Evolutionary conservation across 768 basidiomycete genomes (phyloP), one percentile per base, ranked within the genome.

Genomic region (Lactarius deliciosus): DNA sequence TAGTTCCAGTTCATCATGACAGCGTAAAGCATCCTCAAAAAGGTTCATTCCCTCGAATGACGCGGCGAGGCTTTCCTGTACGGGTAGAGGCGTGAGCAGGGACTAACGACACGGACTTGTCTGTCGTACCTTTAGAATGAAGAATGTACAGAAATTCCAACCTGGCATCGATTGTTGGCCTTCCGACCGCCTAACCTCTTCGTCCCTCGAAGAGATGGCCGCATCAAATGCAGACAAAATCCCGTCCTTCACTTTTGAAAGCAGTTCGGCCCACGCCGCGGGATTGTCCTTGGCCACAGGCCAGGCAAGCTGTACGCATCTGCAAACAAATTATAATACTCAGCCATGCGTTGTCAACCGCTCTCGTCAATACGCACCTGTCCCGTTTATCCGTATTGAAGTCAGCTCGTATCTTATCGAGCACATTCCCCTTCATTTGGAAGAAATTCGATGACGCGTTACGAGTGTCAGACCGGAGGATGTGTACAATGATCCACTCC

Each of bases 91-190:
- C 22, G 41, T 57, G 58, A 28, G 4, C 40, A 5, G 28, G 5
- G 3, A 61, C 43, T 20, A 57, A 25, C 20, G 36, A 61, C 57
- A 16, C 63, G 60, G n/a, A 30, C 25, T 10, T 13, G 30, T 30
- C 13, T 28, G n/a, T 60, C 81, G 64, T 63, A 94, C 96, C 87
- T 98, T 99, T 43, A 96, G 81, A 60, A 95, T 86, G 77, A 98
- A 98, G 80, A 96, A 98, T 0, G 91, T 95, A 75, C 95, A 96
- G 74, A 97, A 99, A 74, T 97, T 97, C 97, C 97, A 99, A 10
- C 97, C 96, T 1, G 94, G 94, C 86, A 95, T 91, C 72, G 90
- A 84, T 63, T 92, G 83, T 76, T 98, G 93, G 57, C 86, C 83
- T 73, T 99, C 96, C 0, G 92, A 93, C 43, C 93, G 85, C 72